phyloP scores from a whole-genome alignment of 2,329 filamentous ascomycete genomes.

The Colletotrichum coccodes region DNA sequence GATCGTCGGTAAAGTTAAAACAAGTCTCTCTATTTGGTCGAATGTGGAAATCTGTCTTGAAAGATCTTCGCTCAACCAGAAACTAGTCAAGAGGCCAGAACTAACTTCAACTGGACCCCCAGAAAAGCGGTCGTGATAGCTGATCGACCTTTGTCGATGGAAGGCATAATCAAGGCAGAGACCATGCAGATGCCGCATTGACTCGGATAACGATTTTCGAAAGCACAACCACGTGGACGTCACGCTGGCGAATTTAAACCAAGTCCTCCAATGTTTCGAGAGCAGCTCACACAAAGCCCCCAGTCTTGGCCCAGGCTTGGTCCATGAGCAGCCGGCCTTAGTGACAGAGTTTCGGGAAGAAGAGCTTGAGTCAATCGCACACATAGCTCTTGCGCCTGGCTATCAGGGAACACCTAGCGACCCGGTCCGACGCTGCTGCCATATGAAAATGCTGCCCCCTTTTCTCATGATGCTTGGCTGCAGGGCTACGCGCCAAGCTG shows the following conservation, averaged over 20 bases:
- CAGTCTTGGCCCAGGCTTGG: not conserved
- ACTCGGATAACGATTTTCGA: not conserved
- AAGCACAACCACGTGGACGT: not conserved
- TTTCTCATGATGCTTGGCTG: not conserved
- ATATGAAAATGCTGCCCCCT: not conserved
- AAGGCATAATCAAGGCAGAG: not conserved
- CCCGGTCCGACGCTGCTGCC: not conserved
- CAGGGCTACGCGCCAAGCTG: conserved; percentile 23
- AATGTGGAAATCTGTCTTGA: not conserved
- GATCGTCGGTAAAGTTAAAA: not conserved
- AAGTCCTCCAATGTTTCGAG: conserved; percentile 1
- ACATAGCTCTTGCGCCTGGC: not conserved
- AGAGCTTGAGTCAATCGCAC: conserved; percentile 13
- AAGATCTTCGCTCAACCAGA: not conserved
- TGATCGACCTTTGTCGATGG: not conserved
- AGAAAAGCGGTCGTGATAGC: not conserved
- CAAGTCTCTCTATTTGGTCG: not conserved
- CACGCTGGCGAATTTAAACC: not conserved
- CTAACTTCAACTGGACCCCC: not conserved
- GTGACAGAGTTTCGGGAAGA: conserved; percentile 24
- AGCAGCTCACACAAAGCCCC: conserved; percentile 3
- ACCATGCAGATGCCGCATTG: not conserved
- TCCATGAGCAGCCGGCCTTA: not conserved
- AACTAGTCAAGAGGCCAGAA: not conserved
- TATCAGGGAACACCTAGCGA: not conserved